Base-by-base conservation (phyloP, 768 basidiomycete genomes). In the Leccinum uliginosum region DNA sequence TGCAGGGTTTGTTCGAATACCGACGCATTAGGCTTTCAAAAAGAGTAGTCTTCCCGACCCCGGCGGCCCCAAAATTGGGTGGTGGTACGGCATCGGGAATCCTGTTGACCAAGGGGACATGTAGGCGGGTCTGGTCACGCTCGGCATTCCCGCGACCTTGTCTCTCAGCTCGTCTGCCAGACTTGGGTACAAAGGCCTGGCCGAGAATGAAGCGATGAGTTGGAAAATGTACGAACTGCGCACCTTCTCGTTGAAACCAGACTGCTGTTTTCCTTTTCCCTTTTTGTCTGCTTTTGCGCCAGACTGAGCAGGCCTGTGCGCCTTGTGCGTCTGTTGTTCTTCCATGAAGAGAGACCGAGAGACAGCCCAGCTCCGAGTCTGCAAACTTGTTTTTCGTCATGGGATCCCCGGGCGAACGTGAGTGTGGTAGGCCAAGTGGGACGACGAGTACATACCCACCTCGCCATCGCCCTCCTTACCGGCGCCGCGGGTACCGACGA, bases 381-480 rank as follows among this genome's bases (percentile, higher is more conserved):
- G 97, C 96, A 67, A 98, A 98, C 74, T 98, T 98, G 79, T 95
- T 95, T 83, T 98, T 98, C 47, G 96, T 94, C 81, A 97, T 92
- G 3, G 97, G 97, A 99, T 98, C 50, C 87, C 87, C 83, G 30
- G 54, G 26, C 50, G 23, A 6, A n/a, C 32, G 47, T 1, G 38
- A 50, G 23, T 8, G 30, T 19, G 47, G 27, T 8, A 9, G 17
- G 7, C 12, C 19, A 6, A 4, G 32, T 32, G 30, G 30, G 12
- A 32, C 3, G 62, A 73, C 44, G 54, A 3, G 12, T 9, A 64
- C 79, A 57, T 56, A 79, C 91, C 92, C 86, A 92, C 89, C 73
- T 93, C 91, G 45, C 78, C 81, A 67, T 93, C 93, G 4, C 75
- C 80, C 27, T 89, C 89, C 67, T 91, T 93, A 52, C 83, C 85